Base-by-base conservation (phyloP, 352 stramenopile species). In the Phytophthora chlamydospora region DNA sequence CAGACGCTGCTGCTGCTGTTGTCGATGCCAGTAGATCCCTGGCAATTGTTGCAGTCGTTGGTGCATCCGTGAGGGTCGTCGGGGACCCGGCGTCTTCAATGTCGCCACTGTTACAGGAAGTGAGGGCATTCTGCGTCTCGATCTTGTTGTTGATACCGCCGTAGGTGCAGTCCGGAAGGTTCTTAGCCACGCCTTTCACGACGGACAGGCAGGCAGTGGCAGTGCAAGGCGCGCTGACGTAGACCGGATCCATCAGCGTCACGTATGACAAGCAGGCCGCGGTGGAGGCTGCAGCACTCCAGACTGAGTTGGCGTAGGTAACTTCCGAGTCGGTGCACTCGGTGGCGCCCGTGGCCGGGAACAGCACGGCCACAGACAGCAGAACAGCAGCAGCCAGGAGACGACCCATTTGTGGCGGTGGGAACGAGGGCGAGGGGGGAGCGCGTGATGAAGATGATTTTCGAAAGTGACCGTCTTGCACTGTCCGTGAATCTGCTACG, bases 81-180 rank as follows among this genome's bases (percentile, higher is more conserved):
- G 39, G 41, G 0, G 58, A 62, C 5, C 41, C 52, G 14, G 52
- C 29, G 14, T 60, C 41, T 11, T 16, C 17, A 4, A 27, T 45
- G 6, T 34, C 24, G 24, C 46, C 52, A 42, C 40, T 50, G 32
- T 63, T 67, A 36, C 66, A 73, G 7, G 29, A 2, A 27, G 55
- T 53, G 27, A 69, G 52, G 14, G 57, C 57, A 29, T 68, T 63
- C n/a, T 63, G 36, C 6, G 66, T 47, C 29, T 71, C 41, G 27
- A 66, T 60, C 36, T 72, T 72, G 62, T 63, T 60, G 57, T 75
- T 72, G 29, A 63, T 45, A 4, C 66, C 66, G n/a, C 40, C 61
- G 40, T 60, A 63, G 8, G 48, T 65, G 58, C 67, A 76, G 47
- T 66, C 45, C 8, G 67, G 67, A 8, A 76, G 46, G 4, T 68